Evolutionary conservation across 2,329 filamentous ascomycete genomes (phyloP), one percentile per base, ranked within the genome.

Genomic region (Nemania sp.): DNA sequence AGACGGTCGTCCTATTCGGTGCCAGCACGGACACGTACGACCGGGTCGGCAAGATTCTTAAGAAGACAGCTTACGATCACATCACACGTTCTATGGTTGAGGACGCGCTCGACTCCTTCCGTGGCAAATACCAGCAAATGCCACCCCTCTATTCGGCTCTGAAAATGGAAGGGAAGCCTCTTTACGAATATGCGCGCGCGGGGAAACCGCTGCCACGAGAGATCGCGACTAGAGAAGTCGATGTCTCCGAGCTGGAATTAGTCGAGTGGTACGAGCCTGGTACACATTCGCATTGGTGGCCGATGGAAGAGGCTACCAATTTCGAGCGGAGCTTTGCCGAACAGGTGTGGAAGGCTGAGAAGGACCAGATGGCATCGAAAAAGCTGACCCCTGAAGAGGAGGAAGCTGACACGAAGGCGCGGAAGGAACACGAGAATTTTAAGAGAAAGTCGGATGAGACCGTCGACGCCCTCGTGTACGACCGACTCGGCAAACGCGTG

Each of bases 131-230:
- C 65, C 86, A 89, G 76, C 94, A 99, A 76, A 86, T 90, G 62
- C 94, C 94, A 31, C 93, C 93, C 5, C 83, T 99, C 17, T 99
- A 92, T 73, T 96, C 91, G 24, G 94, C 94, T 8, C 78, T 97
- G 57, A 92, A 93, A 71, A 90, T 97, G 72, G 84, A 97, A 62
- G 94, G 94, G 2, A 97, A 97, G 77, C 89, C 90, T 28, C 79
- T 97, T 43, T 99, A 99, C 70, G 92, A 99, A 73, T 97, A 97
- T 72, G 94, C 94, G 17, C 82, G 94, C 43, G 90, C 92, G 70
- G 94, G 94, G 14, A 91, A 88, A 67, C 84, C 90, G 30, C 86
- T 96, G 14, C 94, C 94, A 0, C 79, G 88, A 51, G 88, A 96
- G 70, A 94, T 99, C 54, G 80, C 91, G 68, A 84, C 88, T 49